phyloP scores from a whole-genome alignment of 768 basidiomycete genomes.

The Lentinula edodes region DNA sequence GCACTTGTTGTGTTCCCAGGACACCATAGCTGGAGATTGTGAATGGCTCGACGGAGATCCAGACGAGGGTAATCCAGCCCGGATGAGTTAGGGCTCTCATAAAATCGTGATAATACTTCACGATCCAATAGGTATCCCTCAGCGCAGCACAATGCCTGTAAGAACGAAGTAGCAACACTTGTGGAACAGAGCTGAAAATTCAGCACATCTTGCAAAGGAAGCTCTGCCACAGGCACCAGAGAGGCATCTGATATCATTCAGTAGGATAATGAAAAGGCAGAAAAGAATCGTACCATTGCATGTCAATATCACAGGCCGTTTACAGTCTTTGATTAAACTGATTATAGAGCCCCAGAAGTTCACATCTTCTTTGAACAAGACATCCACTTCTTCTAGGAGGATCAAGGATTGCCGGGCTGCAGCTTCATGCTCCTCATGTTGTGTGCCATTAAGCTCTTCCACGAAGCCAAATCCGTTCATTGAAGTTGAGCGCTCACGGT shows the following conservation, averaged over 20 bases:
- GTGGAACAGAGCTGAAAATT: slow-evolving; percentile 57
- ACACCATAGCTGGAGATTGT: slow-evolving; percentile 54
- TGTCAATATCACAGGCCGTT: slow-evolving; percentile 87
- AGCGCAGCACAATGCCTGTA: slow-evolving; percentile 53
- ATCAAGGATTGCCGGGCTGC: slow-evolving; percentile 77
- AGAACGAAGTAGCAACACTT: slow-evolving; percentile 56
- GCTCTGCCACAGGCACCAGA: slow-evolving; percentile 62
- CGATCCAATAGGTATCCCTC: slow-evolving; percentile 48
- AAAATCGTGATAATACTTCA: slow-evolving; percentile 38
- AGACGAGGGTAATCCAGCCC: background rate
- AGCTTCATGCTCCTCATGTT: background rate
- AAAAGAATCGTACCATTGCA: slow-evolving; percentile 72
- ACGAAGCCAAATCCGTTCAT: background rate
- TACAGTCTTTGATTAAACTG: slow-evolving; percentile 75
- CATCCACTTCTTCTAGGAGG: slow-evolving; percentile 92
- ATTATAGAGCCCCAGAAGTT: slow-evolving; percentile 85
- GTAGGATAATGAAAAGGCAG: slow-evolving; percentile 4
- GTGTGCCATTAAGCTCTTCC: background rate
- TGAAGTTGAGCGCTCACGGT: slow-evolving; percentile 1
- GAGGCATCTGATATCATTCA: slow-evolving; percentile 48
- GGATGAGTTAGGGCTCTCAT: slow-evolving; percentile 22
- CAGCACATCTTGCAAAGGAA: slow-evolving; percentile 74
- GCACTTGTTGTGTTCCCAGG: slow-evolving; percentile 7
- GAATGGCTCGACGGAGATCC: slow-evolving; percentile 67
- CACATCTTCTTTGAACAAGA: slow-evolving; percentile 81